Evolutionary conservation across 192 early-diverging fungal genomes (phyloP), one percentile per base, ranked within the genome.

Genomic region (Pilaira anomala): DNA sequence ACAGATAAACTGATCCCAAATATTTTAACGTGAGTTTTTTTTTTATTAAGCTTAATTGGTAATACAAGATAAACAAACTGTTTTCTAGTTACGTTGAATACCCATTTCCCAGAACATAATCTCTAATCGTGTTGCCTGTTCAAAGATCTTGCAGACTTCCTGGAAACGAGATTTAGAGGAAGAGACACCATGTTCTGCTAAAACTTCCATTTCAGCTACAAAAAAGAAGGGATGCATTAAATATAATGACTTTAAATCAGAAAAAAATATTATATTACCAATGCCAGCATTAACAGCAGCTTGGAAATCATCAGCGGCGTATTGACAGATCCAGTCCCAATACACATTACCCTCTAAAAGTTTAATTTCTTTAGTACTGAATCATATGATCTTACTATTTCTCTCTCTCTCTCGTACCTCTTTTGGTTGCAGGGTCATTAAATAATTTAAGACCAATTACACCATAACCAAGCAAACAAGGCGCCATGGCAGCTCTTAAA

Each of bases 391-490:
- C 2, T 21, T 49, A 7, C 18, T 2, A n/a, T 49, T 49, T 49
- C 7, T 49, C 7, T 49, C 12, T 51, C n/a, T n/a, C n/a, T n/a
- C n/a, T n/a, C n/a, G n/a, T 46, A 63, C 76, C 86, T 53, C 63
- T 67, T 54, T 88, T 84, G 0, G 90, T 91, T 25, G 65, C 63
- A 42, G 86, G 85, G 59, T 90, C 84, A 48, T 82, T 84, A 29
- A 77, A 80, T 12, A 92, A 71, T 12, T 79, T 73, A 7, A 68
- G 13, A 3, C 88, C 90, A 49, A 93, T 91, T 50, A 89, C 85
- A 39, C 90, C 91, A 65, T 94, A 94, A 16, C 93, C 93, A 19
- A 94, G 67, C 25, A 92, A 66, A 62, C 93, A 94, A 6, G 93
- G 89, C 2, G 88, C 88, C 63, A 94, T 82, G n/a, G 93, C 93